These are phyloP conservation scores for Pythium coloratum DNA, from an alignment of 352 stramenopile genomes.

Conservation along the genomic window DNA sequence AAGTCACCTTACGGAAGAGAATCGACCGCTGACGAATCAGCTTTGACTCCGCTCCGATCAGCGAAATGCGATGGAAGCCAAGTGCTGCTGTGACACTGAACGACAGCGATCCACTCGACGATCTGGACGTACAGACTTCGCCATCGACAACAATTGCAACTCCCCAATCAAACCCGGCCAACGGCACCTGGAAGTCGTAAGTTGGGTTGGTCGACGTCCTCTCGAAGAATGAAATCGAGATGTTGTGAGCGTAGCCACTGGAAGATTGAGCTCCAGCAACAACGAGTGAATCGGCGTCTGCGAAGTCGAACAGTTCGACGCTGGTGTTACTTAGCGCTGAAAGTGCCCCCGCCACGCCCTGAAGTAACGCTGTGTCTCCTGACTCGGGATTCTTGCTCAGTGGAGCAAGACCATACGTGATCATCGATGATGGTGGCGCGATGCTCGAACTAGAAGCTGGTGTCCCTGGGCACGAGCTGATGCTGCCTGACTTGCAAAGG, in stretches of 20 bases:
- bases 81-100: conserved; percentile 43
- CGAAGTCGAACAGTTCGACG: conserved; percentile 48
- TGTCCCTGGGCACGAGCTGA: conserved; percentile 41
- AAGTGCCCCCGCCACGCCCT: conserved; percentile 3
- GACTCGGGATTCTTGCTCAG: conserved; percentile 24
- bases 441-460: conserved; percentile 30
- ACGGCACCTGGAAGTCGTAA: conserved; percentile 51
- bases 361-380: conserved; percentile 11
- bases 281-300: conserved; percentile 34
- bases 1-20: conserved; percentile 38
- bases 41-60: conserved; percentile 49
- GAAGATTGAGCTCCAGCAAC: conserved; percentile 28
- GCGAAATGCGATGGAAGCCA: conserved; percentile 37
- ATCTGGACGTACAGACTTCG: conserved; percentile 27
- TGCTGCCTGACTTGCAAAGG: conserved; percentile 47
- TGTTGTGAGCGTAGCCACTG: conserved; percentile 48
- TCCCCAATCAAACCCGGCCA: conserved; percentile 55
- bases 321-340: conserved; percentile 5
- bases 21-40: conserved; percentile 41
- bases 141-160: conserved; percentile 38
- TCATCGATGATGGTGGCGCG: conserved; percentile 30
- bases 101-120: conserved; percentile 28
- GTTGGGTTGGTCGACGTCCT: conserved; percentile 27
- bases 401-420: conserved; percentile 36
- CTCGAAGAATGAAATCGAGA: conserved; percentile 57